These are phyloP conservation scores for Umbellularia californica DNA, from an alignment of 164 flowering plant genomes.

Conservation along the genomic window DNA sequence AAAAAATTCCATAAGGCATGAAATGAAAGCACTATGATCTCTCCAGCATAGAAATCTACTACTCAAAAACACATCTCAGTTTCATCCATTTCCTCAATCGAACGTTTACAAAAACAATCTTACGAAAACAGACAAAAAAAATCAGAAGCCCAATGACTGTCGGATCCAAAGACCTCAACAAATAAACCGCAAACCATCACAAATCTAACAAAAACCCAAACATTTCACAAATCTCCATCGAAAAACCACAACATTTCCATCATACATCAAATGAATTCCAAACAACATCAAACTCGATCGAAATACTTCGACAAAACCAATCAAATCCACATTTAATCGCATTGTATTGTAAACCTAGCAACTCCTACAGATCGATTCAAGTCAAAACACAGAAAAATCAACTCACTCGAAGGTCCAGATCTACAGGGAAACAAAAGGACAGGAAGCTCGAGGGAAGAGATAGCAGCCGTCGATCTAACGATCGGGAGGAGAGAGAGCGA, in stretches of 20 bases:
- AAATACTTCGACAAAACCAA: background rate
- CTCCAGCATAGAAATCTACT: background rate
- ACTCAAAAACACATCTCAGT: background rate
- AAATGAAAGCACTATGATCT: too few relatives aligned
- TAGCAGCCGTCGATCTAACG: background rate
- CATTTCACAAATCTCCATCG: background rate
- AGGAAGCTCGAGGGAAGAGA: background rate
- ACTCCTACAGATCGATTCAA: background rate
- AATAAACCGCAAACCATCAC: background rate
- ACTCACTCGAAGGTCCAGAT: constrained; percentile 16
- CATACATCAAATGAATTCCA: background rate
- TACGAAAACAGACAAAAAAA: background rate
- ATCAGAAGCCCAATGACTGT: background rate
- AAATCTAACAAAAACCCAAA: background rate
- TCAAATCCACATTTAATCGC: background rate
- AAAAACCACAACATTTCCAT: background rate
- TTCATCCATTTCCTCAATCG: background rate
- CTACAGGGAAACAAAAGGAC: background rate
- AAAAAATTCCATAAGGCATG: background rate
- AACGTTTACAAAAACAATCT: background rate
- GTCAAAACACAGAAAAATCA: constrained; percentile 1
- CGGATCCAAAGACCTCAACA: background rate
- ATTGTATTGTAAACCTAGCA: background rate
- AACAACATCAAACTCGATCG: background rate
- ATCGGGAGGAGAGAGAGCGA: constrained; percentile 1